phyloP scores from a whole-genome alignment of 352 stramenopile species.

The Phytophthora brassicae region DNA sequence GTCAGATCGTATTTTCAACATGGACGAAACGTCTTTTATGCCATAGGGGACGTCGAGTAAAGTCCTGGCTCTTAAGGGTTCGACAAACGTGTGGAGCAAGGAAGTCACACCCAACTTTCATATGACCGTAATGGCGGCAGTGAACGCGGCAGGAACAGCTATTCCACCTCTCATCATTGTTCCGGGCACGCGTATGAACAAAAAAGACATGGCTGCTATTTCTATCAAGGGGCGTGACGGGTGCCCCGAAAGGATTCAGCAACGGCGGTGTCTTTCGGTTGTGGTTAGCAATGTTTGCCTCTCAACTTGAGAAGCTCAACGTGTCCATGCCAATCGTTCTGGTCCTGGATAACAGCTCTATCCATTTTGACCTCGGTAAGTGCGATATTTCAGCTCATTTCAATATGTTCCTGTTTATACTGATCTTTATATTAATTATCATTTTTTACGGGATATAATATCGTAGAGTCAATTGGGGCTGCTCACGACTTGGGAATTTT shows the following conservation, averaged over 20 bases:
- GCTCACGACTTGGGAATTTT: not conserved
- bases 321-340: no score
- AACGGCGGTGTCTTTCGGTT: slow-evolving; percentile 8
- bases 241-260: slow-evolving; percentile 17
- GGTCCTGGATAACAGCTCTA: no score
- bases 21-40: not conserved
- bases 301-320: no score
- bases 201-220: not conserved
- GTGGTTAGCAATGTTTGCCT: slow-evolving; percentile 8
- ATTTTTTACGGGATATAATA: no score
- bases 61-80: not conserved
- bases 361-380: no score
- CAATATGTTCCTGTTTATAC: no score
- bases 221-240: slow-evolving; percentile 1
- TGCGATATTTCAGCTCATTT: no score
- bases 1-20: slow-evolving; percentile 14
- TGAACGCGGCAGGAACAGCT: not conserved
- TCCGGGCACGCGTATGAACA: slow-evolving; percentile 1
- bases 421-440: no score
- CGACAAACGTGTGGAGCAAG: not conserved
- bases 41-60: not conserved
- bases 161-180: slow-evolving; percentile 14
- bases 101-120: not conserved
- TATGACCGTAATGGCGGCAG: not conserved
- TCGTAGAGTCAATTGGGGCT: not conserved